Base-by-base conservation (phyloP, 768 basidiomycete genomes). In the Dictyophora rubrovolvata region DNA sequence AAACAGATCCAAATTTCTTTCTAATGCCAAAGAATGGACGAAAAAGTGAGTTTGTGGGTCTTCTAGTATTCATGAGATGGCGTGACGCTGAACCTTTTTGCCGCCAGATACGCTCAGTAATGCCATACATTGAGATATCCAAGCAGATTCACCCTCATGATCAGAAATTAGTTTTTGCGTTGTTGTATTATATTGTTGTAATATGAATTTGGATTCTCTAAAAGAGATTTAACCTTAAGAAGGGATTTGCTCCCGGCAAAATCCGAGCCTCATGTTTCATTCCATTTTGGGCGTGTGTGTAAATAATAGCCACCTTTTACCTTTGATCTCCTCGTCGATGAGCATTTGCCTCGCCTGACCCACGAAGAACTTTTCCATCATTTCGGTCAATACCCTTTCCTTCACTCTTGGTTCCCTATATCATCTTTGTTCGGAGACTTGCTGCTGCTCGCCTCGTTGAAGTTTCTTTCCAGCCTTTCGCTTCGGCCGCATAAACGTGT, bases 21-120 rank as follows among this genome's bases (percentile, higher is more conserved):
- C 80, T 2, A 86, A 80, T 7, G 90, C 91, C n/a, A 87, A 78
- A 69, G 90, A 93, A 62, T 84, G 81, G 75, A 89, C 87, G 14
- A 92, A 86, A 80, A 92, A 84, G 91, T 89, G 60, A 66, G 78
- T 56, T 17, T 8, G 16, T 42, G 5, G 36, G 12, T 9, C 47
- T 47, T 2, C 17, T 21, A 17, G 1, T 12, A 22, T 34, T 12
- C 1, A 2, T 36, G 1, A 18, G n/a, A 49, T 42, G 42, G n/a
- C 9, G 36, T 51, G 48, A 34, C 49, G 36, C 37, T 35, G 20
- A 36, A 48, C 20, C n/a, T n/a, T 9, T 18, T 14, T 59, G 55
- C n/a, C 36, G 37, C 11, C 20, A 59, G 48, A 64, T 65, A 53
- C 20, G 46, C 34, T 16, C 57, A 59, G 33, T 59, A 53, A 22